These are phyloP conservation scores for Candida incommunis DNA, from an alignment of 805 yeast species.

Conservation along the genomic window DNA sequence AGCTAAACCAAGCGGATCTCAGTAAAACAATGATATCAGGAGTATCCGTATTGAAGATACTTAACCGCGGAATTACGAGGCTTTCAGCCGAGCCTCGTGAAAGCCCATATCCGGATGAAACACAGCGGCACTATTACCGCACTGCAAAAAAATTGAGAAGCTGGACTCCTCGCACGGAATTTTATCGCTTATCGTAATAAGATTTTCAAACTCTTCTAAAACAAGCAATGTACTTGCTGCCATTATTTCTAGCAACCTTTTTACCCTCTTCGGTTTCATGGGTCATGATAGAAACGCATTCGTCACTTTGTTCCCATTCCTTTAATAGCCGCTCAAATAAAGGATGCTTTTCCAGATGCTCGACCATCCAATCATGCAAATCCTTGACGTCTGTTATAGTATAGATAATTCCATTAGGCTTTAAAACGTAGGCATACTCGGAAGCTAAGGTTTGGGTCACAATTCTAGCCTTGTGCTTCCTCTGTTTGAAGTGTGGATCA, in stretches of 20 bases:
- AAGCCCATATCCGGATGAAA: background rate
- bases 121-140: background rate
- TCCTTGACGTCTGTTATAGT: conserved; percentile 95
- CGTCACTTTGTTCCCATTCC: conserved; percentile 70
- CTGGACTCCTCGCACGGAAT: background rate
- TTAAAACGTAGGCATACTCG: conserved; percentile 83
- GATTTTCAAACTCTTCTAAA: conserved; percentile 42
- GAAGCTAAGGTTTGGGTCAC: conserved; percentile 76
- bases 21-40: background rate
- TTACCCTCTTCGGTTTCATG: conserved; percentile 97
- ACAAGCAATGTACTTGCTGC: conserved; percentile 80
- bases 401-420: conserved; percentile 77
- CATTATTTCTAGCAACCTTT: conserved; percentile 83
- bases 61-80: background rate
- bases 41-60: background rate
- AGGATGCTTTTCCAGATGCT: conserved; percentile 83
- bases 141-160: background rate
- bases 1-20: background rate
- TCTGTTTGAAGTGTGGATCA: conserved; percentile 96
- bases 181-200: background rate
- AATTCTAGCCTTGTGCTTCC: conserved; percentile 95
- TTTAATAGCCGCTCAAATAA: conserved; percentile 65
- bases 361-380: conserved; percentile 91
- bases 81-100: background rate
- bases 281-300: conserved; percentile 76